Base-by-base conservation (phyloP, 202 grass and related monocot species). In the Schoenoplectus triqueter region DNA sequence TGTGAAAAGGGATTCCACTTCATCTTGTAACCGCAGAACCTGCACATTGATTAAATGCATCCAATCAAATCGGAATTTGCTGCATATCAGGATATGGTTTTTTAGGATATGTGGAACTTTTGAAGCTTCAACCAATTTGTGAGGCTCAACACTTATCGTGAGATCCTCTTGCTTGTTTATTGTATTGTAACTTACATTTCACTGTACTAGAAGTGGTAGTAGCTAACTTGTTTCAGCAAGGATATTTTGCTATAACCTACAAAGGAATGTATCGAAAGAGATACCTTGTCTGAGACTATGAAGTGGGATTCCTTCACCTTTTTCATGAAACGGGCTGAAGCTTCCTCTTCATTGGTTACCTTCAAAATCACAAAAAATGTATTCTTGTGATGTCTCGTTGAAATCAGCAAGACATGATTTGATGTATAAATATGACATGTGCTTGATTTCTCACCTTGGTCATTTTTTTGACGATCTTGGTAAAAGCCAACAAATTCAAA, bases 381-480 rank as follows among this genome's bases (percentile, higher is more conserved):
- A 77, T 77, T 42, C 13, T 57, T 59, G 5, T 59, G 21, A 77
- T 42, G 21, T 41, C 50, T 40, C 49, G 52, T 79, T 61, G 14
- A 15, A 56, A 59, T 61, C 75, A 62, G 39, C 39, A 42, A 62
- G 18, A 18, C 56, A 31, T 76, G 19, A 76, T 31, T 50, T 73
- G 11, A 13, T 52, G n/a, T 19, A 52, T 47, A 51, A 41, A 44
- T 78, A 18, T 79, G 21, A 18, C 55, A 61, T 5, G 52, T 44
- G 55, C 54, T 79, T 79, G 14, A 79, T 18, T 44, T 15, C 56
- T 79, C 90, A 99, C 96, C 96, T 99, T 99, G 69, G 89, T 85
- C 70, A 95, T 92, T 87, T 99, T 99, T 84, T 99, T 99, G 66
- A 92, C 13, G 88, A 99, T 99, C 86, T 99, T 99, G 4, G 88